Percentiles rank a stretch among this genome's conserved stretches.
Conservation (phyloP, 768 basidiomycete species). For the Panaeolus cyanescens region DNA sequence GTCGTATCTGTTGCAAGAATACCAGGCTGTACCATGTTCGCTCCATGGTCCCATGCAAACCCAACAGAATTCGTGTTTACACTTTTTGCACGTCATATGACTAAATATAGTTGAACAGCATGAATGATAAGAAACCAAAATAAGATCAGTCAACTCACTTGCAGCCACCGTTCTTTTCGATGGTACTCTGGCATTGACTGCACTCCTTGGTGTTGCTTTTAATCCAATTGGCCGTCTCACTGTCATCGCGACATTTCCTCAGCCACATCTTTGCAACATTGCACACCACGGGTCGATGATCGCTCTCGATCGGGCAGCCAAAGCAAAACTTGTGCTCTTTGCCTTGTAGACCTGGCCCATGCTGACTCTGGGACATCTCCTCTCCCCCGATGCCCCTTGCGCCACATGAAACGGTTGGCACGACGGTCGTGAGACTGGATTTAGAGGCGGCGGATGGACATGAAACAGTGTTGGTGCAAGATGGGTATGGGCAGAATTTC, state of each 20-base stretch:
- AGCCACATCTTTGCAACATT: conserved; percentile 89
- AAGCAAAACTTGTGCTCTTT: conserved; percentile 89
- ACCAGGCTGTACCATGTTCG: conserved; percentile 97
- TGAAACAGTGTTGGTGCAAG: conserved; percentile 92
- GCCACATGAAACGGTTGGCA: conserved; percentile 89
- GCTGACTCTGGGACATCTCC: conserved; percentile 33
- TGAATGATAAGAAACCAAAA: conserved; percentile 5
- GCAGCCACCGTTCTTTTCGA: conserved; percentile 99
- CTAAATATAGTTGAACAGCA: conserved; percentile 39
- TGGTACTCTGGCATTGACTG: conserved; percentile 92
- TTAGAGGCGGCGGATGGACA: conserved; percentile 83
- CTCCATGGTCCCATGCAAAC: conserved; percentile 99
- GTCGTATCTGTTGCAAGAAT: conserved; percentile 97
- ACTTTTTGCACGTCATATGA: conserved; percentile 99
- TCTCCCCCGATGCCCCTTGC: conserved; percentile 49
- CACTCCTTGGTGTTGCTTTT: conserved; percentile 99
- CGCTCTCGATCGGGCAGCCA: conserved; percentile 85
- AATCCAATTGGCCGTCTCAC: conserved; percentile 99
- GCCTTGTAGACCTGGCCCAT: conserved; percentile 28
- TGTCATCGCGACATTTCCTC: conserved; percentile 96
- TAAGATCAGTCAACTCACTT: conserved; percentile 66
- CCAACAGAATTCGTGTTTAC: conserved; percentile 99
- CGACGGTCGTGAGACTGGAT: conserved; percentile 70
- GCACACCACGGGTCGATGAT: conserved; percentile 93
- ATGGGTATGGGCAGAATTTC: conserved; percentile 94